These are phyloP conservation scores for Ustilago sp. DNA, from an alignment of 1,284 basidiomycete species.

Conservation along the genomic window DNA sequence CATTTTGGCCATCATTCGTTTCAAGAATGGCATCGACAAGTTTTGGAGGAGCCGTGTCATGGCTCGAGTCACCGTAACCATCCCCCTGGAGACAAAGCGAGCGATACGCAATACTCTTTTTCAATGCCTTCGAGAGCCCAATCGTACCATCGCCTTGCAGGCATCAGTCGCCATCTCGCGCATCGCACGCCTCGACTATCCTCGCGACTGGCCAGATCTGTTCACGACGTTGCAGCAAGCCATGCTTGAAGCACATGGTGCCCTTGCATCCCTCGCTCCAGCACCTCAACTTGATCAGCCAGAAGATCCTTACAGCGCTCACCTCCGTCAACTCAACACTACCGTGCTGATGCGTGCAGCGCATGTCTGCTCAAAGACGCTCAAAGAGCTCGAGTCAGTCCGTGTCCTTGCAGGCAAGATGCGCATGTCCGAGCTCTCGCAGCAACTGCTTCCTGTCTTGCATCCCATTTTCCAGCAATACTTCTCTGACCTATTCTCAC, in stretches of 20 bases:
- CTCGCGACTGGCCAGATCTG: slow-evolving; percentile 63
- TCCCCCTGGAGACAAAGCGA: slow-evolving; percentile 57
- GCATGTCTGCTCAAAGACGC: slow-evolving; percentile 57
- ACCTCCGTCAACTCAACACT: slow-evolving; percentile 40
- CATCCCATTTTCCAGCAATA: slow-evolving; percentile 62
- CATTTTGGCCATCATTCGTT: slow-evolving; percentile 65
- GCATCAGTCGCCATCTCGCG: slow-evolving; percentile 61
- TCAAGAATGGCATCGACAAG: slow-evolving; percentile 68
- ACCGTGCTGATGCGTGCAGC: slow-evolving; percentile 60
- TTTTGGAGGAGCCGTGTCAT: slow-evolving; percentile 65
- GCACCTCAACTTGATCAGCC: slow-evolving; percentile 36
- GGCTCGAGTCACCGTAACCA: slow-evolving; percentile 55
- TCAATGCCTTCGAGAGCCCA: slow-evolving; percentile 58
- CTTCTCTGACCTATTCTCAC: slow-evolving; percentile 60
- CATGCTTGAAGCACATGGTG: slow-evolving; percentile 56
- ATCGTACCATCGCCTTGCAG: slow-evolving; percentile 62
- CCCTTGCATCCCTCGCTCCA: slow-evolving; percentile 32
- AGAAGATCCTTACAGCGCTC: slow-evolving; percentile 18
- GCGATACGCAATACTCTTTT: slow-evolving; percentile 56
- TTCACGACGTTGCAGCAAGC: slow-evolving; percentile 57
- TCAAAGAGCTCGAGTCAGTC: slow-evolving; percentile 66
- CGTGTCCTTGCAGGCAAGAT: slow-evolving; percentile 66
- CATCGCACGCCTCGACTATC: slow-evolving; percentile 66
- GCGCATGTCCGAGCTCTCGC: slow-evolving; percentile 67
- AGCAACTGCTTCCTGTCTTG: slow-evolving; percentile 58